Conservation (phyloP, 345 rosid genomes). For the Erysimum cheiranthoides region DNA sequence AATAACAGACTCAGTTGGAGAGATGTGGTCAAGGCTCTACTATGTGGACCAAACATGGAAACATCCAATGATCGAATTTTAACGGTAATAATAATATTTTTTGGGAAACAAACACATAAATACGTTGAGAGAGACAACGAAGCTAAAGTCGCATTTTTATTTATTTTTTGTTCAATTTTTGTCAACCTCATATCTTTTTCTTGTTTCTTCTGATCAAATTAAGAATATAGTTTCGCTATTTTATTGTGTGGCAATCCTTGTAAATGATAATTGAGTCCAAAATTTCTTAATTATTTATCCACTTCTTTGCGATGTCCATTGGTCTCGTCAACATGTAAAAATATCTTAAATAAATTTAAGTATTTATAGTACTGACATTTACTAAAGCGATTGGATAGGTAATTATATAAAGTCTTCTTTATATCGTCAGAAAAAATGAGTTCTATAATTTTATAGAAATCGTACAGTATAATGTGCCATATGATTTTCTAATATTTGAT, state of each 20-base stretch:
- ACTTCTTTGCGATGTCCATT: neutral
- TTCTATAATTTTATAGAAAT: neutral
- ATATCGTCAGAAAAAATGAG: neutral
- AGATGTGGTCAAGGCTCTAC: slow-evolving; percentile 45
- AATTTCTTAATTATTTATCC: neutral
- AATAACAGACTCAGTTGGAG: neutral
- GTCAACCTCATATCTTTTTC: slow-evolving; percentile 35
- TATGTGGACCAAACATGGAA: slow-evolving; percentile 39
- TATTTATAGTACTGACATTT: neutral
- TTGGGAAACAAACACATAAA: slow-evolving; percentile 21
- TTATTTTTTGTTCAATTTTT: slow-evolving; percentile 30
- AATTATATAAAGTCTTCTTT: neutral
- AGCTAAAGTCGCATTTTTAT: slow-evolving; percentile 13
- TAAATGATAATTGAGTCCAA: neutral
- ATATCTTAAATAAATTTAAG: neutral
- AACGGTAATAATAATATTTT: slow-evolving; percentile 32
- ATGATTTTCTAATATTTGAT: slow-evolving; percentile 12
- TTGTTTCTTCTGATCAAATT: slow-evolving; percentile 19
- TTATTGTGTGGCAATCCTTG: neutral
- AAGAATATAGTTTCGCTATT: neutral
- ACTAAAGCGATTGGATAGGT: neutral
- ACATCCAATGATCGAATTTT: slow-evolving; percentile 41
- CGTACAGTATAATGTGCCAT: slow-evolving; percentile 7
- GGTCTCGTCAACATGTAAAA: neutral
- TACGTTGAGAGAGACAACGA: slow-evolving; percentile 16